These are phyloP conservation scores for Syncephalastrum racemosum DNA, from an alignment of 371 early-diverging fungal species.

Conservation along the genomic window DNA sequence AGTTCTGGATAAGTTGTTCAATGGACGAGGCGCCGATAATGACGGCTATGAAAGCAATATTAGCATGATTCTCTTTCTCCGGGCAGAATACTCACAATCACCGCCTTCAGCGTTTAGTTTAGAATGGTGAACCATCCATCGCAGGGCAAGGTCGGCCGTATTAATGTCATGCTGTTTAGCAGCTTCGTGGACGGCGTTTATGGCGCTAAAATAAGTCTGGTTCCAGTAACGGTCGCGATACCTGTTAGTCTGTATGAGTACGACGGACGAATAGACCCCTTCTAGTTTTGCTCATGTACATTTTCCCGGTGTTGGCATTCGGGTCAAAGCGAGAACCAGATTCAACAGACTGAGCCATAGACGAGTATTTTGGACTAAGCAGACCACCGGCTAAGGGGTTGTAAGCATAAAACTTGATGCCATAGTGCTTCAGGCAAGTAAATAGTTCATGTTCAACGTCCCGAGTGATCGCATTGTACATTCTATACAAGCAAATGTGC, in stretches of 20 bases:
- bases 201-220: slow-evolving; percentile 50
- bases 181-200: slow-evolving; percentile 38
- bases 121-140: slow-evolving; percentile 68
- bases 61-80: not conserved
- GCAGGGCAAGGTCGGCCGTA: slow-evolving; percentile 50
- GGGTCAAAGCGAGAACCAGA: slow-evolving; percentile 57
- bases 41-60: slow-evolving; percentile 33
- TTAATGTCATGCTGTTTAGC: slow-evolving; percentile 39
- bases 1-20: slow-evolving; percentile 46
- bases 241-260: slow-evolving; percentile 3
- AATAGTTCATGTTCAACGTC: slow-evolving; percentile 63
- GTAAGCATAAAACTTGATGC: slow-evolving; percentile 56
- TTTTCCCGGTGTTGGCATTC: slow-evolving; percentile 37
- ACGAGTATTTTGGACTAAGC: slow-evolving; percentile 32
- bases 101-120: slow-evolving; percentile 40
- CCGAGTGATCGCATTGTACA: slow-evolving; percentile 67
- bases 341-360: slow-evolving; percentile 32
- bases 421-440: slow-evolving; percentile 54
- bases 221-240: slow-evolving; percentile 67
- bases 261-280: not conserved
- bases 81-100: slow-evolving; percentile 38
- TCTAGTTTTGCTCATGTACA: slow-evolving; percentile 16
- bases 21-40: slow-evolving; percentile 63
- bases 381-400: slow-evolving; percentile 68
- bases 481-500: not conserved